Evolutionary conservation across 2,329 filamentous ascomycete genomes (phyloP).

Genomic region (Anthostomella pinea): DNA sequence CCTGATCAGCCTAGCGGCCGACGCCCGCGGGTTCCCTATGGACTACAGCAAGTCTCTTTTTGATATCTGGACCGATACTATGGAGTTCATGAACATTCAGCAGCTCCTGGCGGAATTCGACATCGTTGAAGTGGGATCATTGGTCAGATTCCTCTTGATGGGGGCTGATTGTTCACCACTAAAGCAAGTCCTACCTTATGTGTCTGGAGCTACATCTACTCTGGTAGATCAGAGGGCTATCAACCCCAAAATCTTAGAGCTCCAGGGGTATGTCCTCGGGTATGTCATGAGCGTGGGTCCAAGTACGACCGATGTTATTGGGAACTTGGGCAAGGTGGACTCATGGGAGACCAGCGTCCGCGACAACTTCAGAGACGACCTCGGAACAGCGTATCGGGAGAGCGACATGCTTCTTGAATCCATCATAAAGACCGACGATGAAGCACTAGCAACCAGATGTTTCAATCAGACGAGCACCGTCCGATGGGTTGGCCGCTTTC

Average conservation of each 20-base stretch:
- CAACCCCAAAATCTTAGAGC: conserved; percentile 2
- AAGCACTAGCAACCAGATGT: not conserved
- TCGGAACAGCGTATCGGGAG: conserved; percentile 6
- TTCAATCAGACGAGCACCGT: conserved; percentile 5
- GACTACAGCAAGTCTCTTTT: conserved; percentile 27
- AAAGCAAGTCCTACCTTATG: conserved; percentile 2
- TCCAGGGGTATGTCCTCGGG: conserved; percentile 5
- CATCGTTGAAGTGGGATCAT: conserved; percentile 4
- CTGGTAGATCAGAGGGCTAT: not conserved
- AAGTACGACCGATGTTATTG: not conserved
- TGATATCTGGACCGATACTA: conserved; percentile 28
- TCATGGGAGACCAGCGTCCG: conserved; percentile 7
- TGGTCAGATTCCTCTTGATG: conserved; percentile 9
- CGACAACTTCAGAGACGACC: conserved; percentile 1
- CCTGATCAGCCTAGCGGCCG: conserved; percentile 26
- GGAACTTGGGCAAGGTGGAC: conserved; percentile 1
- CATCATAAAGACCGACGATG: conserved; percentile 2
- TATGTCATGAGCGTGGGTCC: conserved; percentile 7
- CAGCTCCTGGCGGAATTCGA: conserved; percentile 2
- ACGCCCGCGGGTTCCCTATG: conserved; percentile 24
- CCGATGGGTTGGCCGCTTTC: not conserved
- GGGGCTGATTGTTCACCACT: conserved; percentile 1
- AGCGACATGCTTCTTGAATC: conserved; percentile 1
- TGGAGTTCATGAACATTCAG: conserved; percentile 21
- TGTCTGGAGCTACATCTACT: not conserved